Conservation (phyloP, 2,329 filamentous ascomycete genomes). For the Dactylellina cionopaga region DNA sequence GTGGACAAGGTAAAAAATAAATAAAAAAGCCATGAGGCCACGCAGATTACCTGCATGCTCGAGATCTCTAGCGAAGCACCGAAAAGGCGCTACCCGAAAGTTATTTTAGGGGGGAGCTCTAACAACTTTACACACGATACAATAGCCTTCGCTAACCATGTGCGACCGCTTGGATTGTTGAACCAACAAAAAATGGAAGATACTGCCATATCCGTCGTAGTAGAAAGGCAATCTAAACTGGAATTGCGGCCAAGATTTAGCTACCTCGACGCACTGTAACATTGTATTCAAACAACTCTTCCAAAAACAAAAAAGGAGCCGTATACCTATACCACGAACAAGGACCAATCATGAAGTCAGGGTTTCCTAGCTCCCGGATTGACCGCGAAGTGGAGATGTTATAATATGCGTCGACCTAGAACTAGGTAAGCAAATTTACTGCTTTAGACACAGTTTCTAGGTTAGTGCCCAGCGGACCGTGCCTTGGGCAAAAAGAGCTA, state of each 20-base stretch:
- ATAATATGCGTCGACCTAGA: conserved; percentile 7
- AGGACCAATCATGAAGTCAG: conserved; percentile 22
- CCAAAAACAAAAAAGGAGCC: neutral
- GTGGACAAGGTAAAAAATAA: neutral
- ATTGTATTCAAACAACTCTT: conserved; percentile 11
- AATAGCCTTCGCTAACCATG: no score
- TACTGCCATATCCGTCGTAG: no score
- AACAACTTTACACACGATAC: conserved; percentile 12
- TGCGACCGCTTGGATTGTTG: no score
- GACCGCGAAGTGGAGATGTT: conserved; percentile 40
- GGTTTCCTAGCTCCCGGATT: conserved; percentile 38
- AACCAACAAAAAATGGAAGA: no score
- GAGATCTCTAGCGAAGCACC: conserved; percentile 35
- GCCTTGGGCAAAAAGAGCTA: conserved; percentile 28
- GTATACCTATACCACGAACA: conserved; percentile 15
- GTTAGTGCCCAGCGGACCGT: conserved; percentile 33
- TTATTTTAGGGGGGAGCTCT: conserved; percentile 32
- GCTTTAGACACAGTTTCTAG: neutral
- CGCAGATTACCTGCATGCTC: conserved; percentile 42
- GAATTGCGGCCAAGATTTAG: neutral
- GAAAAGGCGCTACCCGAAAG: conserved; percentile 24
- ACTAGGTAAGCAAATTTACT: conserved; percentile 6
- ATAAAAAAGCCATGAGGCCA: conserved; percentile 44
- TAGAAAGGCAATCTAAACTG: no score
- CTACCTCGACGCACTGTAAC: conserved; percentile 19